Conservation (phyloP, 2,329 filamentous ascomycete genomes). For the Blumeriella jaapii region DNA sequence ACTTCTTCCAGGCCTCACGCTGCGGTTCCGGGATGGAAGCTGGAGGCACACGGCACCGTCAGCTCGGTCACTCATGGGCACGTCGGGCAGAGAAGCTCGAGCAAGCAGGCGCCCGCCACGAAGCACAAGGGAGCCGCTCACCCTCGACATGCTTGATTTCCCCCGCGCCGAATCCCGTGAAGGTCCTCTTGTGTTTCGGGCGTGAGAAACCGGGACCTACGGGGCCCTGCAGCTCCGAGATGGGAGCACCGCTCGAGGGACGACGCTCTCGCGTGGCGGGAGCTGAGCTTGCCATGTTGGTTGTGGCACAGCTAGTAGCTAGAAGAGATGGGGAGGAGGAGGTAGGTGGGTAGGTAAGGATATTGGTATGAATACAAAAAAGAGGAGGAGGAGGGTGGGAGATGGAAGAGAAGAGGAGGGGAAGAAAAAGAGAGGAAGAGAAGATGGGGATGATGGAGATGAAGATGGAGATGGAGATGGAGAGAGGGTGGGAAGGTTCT, state of each 20-base stretch:
- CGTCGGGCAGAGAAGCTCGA: not conserved
- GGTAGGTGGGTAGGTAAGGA: not conserved
- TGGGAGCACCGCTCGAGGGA: conserved; percentile 70
- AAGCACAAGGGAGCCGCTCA: conserved; percentile 32
- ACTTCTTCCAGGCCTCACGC: conserved; percentile 64
- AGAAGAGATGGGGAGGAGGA: not conserved
- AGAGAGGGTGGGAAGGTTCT: not conserved
- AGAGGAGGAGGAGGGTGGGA: not conserved
- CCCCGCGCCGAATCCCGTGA: conserved; percentile 77
- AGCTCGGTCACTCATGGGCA: not conserved
- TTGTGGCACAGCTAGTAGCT: conserved; percentile 1
- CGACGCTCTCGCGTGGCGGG: conserved; percentile 50
- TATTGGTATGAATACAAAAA: not conserved
- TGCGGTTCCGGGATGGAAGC: conserved; percentile 78
- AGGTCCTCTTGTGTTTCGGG: conserved; percentile 95
- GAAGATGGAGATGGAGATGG: not conserved
- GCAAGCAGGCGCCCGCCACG: no score
- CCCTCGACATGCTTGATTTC: conserved; percentile 95
- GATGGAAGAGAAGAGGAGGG: not conserved
- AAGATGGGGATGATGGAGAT: not conserved
- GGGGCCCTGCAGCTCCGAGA: conserved; percentile 76
- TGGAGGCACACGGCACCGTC: conserved; percentile 22
- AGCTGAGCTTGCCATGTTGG: conserved; percentile 2
- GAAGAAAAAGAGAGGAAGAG: not conserved
- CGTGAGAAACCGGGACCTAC: conserved; percentile 77